These are phyloP conservation scores for Penicillium sp. DNA, from an alignment of 2,329 filamentous ascomycete genomes.

Conservation along the genomic window DNA sequence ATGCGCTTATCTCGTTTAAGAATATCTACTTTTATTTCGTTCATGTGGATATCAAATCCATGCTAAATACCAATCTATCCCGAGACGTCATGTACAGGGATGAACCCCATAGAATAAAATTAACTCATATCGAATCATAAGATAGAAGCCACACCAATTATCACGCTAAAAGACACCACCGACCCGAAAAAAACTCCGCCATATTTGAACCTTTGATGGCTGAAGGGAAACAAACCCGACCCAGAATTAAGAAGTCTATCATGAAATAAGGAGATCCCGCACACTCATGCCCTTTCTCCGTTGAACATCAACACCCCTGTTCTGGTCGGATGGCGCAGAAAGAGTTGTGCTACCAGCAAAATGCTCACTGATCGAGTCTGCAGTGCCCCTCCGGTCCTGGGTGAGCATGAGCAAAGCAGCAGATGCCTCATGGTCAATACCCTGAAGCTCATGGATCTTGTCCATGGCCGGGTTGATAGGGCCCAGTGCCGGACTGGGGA, in stretches of 20 bases:
- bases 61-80: neutral
- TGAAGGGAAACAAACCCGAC: neutral
- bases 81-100: neutral
- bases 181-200: neutral
- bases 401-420: constrained; percentile 87
- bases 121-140: neutral
- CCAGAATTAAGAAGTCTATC: constrained; percentile 3
- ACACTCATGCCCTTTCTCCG: constrained; percentile 55
- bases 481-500: constrained; percentile 39
- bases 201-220: neutral
- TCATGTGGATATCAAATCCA: neutral
- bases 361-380: constrained; percentile 31
- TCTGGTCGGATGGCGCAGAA: constrained; percentile 6
- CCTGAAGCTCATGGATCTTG: constrained; percentile 25
- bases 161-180: neutral
- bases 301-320: constrained; percentile 18
- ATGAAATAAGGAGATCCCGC: constrained; percentile 55
- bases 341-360: constrained; percentile 8
- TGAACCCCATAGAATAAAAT: neutral
- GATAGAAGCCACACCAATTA: neutral
- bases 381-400: constrained; percentile 64
- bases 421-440: constrained; percentile 75
- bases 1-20: neutral
- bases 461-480: constrained; percentile 25
- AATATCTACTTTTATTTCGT: neutral